Base-by-base conservation (phyloP, 805 yeast species). In the Myxozyma melibiosi region DNA sequence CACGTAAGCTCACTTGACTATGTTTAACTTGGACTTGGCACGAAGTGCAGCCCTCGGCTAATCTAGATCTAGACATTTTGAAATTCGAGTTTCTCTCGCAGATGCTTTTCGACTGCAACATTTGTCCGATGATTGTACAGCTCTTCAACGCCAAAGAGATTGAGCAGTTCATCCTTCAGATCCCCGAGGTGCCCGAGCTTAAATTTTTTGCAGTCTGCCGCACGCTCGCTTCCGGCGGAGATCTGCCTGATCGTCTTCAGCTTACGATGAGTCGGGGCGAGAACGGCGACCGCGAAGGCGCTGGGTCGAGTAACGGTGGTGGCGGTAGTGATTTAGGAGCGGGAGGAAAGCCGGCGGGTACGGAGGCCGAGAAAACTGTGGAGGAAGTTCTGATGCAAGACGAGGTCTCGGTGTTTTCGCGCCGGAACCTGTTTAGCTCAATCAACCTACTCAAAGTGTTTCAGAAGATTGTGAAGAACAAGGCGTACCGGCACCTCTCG, bases 21-120 rank as follows among this genome's bases (percentile, higher is more conserved):
- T n/a, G n/a, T n/a, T n/a, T n/a, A n/a, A n/a, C n/a, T n/a, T n/a
- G n/a, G n/a, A n/a, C n/a, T n/a, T n/a, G n/a, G n/a, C n/a, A n/a
- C n/a, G n/a, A n/a, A n/a, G n/a, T n/a, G n/a, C n/a, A n/a, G n/a
- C n/a, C n/a, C n/a, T n/a, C n/a, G n/a, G n/a, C 49, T 46, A 22
- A 48, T 16, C n/a, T n/a, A 18, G 9, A 14, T 22, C 4, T 39
- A 57, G 62, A 94, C 69, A 74, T 90, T 1, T 70, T 91, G 61
- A 91, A 92, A 69, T 84, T 79, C 69, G 95, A 90, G 68, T 88
- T 85, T 65, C 73, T 92, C 13, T 71, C 86, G 5, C 80, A 88
- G 0, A 68, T 91, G 41, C 70, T 94, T 25, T 87, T 85, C 70
- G 98, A 94, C 69, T 80, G 85, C 28, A 62, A 61, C 35, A 27